Percentiles rank a stretch among this genome's conserved stretches.
These are phyloP conservation scores for Xylaria sp. DNA, from an alignment of 2,329 filamentous ascomycete species.

Conservation along the genomic window DNA sequence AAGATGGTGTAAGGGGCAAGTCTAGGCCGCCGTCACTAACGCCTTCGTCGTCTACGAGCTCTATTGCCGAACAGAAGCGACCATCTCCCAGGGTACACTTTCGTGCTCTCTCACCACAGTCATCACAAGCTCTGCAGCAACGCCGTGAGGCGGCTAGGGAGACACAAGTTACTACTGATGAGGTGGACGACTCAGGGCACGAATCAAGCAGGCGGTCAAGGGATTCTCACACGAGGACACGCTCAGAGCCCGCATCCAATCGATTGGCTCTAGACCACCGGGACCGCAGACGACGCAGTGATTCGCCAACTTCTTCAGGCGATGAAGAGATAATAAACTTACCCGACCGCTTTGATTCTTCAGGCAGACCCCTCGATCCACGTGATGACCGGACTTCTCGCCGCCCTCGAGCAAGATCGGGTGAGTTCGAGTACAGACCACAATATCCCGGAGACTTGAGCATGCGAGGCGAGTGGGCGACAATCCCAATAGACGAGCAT, in stretches of 20 bases:
- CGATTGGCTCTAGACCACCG: constrained; percentile 31
- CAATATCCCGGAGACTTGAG: constrained; percentile 30
- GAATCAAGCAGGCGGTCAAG: background rate
- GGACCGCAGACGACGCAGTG: constrained; percentile 26
- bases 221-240: constrained; percentile 28
- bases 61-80: constrained; percentile 28
- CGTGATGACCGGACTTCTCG: constrained; percentile 16
- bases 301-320: constrained; percentile 34
- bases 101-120: constrained; percentile 48
- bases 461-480: constrained; percentile 32
- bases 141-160: constrained; percentile 40
- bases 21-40: constrained; percentile 5
- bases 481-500: constrained; percentile 16
- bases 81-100: constrained; percentile 45
- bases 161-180: constrained; percentile 22
- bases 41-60: constrained; percentile 6
- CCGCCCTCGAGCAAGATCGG: constrained; percentile 25
- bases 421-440: constrained; percentile 36
- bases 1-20: constrained; percentile 36
- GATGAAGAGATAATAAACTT: constrained; percentile 47
- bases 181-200: constrained; percentile 2
- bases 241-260: constrained; percentile 43
- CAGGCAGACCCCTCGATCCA: constrained; percentile 43
- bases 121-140: constrained; percentile 45
- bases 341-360: constrained; percentile 49